Percentiles rank a stretch among this genome's conserved stretches.
Conservation (phyloP, 345 rosid genomes). For the Camelina hispida region DNA sequence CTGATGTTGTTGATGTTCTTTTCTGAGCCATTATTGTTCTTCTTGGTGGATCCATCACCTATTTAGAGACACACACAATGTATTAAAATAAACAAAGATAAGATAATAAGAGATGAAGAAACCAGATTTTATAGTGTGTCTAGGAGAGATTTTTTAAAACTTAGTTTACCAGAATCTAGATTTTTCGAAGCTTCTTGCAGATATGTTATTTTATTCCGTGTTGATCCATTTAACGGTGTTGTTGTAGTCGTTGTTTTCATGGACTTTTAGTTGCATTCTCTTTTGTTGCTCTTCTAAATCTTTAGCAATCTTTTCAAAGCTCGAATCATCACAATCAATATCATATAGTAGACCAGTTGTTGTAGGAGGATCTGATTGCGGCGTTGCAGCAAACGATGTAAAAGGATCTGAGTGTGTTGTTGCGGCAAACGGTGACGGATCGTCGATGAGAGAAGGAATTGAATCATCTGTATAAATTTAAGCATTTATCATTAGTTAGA, state of each 20-base stretch:
- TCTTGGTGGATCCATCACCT: conserved; percentile 8
- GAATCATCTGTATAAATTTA: neutral
- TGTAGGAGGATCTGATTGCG: neutral
- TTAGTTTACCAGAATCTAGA: neutral
- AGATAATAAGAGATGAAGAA: neutral
- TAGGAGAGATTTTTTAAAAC: neutral
- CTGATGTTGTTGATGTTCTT: too few relatives aligned
- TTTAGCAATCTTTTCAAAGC: neutral
- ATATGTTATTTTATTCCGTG: too few relatives aligned
- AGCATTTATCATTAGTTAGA: neutral
- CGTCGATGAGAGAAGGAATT: neutral
- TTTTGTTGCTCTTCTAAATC: conserved; percentile 5
- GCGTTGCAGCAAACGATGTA: neutral
- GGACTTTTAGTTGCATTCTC: neutral
- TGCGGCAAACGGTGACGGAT: neutral
- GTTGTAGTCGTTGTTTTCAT: neutral
- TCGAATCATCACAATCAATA: neutral
- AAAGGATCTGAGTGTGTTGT: neutral
- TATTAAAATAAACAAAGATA: too few relatives aligned
- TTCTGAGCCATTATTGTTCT: neutral
- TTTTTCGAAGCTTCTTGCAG: neutral
- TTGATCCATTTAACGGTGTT: neutral
- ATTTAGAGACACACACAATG: neutral
- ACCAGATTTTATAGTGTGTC: neutral
- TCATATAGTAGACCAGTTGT: neutral